Percentiles rank a stretch among this genome's conserved stretches.
Conservation (phyloP, 768 basidiomycete genomes). For the Hirschioporus abietinus region DNA sequence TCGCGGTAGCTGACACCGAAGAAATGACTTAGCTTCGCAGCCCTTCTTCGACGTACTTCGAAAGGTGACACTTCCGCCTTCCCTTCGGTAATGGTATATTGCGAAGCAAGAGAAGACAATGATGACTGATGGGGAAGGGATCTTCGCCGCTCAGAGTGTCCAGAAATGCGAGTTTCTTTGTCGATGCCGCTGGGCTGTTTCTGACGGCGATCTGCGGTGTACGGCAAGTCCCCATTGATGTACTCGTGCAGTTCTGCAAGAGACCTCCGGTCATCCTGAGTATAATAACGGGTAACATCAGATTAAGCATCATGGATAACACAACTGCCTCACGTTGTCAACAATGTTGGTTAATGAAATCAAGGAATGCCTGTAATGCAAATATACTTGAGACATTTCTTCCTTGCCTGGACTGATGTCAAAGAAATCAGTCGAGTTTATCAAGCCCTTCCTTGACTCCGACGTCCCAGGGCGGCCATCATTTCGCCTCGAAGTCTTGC, state of each 20-base stretch:
- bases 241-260: conserved; percentile 71
- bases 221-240: conserved; percentile 34
- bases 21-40: conserved; percentile 82
- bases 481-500: conserved; percentile 33
- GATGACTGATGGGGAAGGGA: conserved; percentile 67
- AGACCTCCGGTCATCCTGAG: conserved; percentile 69
- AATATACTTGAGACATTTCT: conserved; percentile 47
- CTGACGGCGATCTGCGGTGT: conserved; percentile 19
- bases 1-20: conserved; percentile 85
- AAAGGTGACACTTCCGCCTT: conserved; percentile 50
- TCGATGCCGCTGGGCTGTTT: not conserved
- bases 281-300: conserved; percentile 10
- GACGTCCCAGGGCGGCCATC: conserved; percentile 49
- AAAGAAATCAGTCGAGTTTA: not conserved
- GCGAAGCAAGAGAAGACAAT: conserved; percentile 51
- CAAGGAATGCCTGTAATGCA: conserved; percentile 75
- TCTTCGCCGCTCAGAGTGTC: conserved; percentile 57
- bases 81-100: conserved; percentile 35
- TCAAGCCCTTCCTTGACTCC: conserved; percentile 51
- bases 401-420: not conserved
- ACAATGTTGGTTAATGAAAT: conserved; percentile 78
- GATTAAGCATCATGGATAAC: conserved; percentile 3
- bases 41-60: conserved; percentile 65
- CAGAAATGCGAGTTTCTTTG: conserved; percentile 26
- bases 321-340: conserved; percentile 54